These are phyloP conservation scores for Zasmidium cellare DNA, from an alignment of 2,329 filamentous ascomycete genomes.

Conservation along the genomic window DNA sequence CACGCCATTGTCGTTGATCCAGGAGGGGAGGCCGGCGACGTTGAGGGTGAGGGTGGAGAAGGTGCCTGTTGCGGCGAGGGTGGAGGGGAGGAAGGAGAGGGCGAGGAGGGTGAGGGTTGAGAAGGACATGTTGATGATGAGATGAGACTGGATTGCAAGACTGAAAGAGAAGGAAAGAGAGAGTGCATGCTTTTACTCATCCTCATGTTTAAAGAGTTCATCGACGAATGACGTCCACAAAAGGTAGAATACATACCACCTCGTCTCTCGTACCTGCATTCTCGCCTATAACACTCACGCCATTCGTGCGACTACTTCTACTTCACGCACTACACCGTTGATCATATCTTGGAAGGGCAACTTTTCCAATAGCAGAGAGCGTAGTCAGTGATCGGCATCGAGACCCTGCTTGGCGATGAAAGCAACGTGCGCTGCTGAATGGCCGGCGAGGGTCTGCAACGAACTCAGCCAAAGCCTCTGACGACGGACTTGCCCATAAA, in stretches of 20 bases:
- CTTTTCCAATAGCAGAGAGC: neutral
- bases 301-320: no score
- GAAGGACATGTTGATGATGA: neutral
- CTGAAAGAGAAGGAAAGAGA: no score
- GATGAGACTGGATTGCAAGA: no score
- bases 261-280: neutral
- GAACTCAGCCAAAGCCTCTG: neutral
- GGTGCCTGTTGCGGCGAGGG: neutral
- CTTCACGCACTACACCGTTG: neutral
- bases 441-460: neutral
- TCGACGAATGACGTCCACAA: neutral
- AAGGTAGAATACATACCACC: neutral
- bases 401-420: neutral
- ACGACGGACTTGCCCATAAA: neutral
- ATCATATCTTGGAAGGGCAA: neutral
- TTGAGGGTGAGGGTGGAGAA: slow-evolving; percentile 60
- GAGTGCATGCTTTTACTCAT: no score
- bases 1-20: slow-evolving; percentile 61
- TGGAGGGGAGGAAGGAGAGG: neutral
- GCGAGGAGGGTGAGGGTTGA: neutral
- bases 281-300: neutral
- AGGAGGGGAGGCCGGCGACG: slow-evolving; percentile 59
- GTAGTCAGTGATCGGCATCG: neutral
- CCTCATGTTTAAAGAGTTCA: no score
- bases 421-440: neutral